Conservation (phyloP, 306 rosid genomes). For the Quercus wislizeni region DNA sequence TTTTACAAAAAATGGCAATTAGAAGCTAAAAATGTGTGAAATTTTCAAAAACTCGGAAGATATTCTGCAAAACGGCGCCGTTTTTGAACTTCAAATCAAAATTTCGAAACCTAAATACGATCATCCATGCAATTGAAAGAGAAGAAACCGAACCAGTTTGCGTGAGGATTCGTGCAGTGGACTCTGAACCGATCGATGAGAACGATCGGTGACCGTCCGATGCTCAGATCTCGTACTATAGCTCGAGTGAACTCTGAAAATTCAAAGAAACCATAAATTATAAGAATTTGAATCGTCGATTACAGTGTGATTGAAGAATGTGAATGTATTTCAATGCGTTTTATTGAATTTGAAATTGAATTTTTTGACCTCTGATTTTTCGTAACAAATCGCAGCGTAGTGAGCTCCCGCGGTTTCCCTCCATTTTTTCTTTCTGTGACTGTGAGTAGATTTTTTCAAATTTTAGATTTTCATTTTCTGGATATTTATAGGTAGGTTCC, state of each 20-base stretch:
- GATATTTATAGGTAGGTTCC: not conserved
- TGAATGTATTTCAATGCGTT: no score
- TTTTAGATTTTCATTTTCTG: not conserved
- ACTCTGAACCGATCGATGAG: constrained; percentile 63
- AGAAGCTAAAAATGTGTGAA: no score
- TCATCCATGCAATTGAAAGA: not conserved
- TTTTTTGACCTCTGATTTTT: constrained; percentile 55
- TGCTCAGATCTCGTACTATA: constrained; percentile 47
- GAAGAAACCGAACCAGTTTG: constrained; percentile 50
- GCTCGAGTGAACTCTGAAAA: constrained; percentile 59
- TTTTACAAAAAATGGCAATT: no score
- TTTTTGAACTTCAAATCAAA: no score
- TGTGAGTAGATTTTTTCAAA: not conserved
- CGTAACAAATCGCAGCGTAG: constrained; percentile 30
- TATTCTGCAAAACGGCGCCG: no score
- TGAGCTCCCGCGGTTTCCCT: constrained; percentile 50
- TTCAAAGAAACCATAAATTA: not conserved
- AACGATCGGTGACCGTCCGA: constrained; percentile 54
- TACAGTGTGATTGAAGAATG: not conserved
- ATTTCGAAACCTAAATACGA: no score
- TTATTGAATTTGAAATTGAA: not conserved
- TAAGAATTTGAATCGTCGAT: not conserved
- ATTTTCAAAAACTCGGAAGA: no score
- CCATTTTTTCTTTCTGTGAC: constrained; percentile 33
- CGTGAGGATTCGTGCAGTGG: constrained; percentile 45